phyloP scores from a whole-genome alignment of 768 basidiomycete genomes.

The Coprinopsis sp. region DNA sequence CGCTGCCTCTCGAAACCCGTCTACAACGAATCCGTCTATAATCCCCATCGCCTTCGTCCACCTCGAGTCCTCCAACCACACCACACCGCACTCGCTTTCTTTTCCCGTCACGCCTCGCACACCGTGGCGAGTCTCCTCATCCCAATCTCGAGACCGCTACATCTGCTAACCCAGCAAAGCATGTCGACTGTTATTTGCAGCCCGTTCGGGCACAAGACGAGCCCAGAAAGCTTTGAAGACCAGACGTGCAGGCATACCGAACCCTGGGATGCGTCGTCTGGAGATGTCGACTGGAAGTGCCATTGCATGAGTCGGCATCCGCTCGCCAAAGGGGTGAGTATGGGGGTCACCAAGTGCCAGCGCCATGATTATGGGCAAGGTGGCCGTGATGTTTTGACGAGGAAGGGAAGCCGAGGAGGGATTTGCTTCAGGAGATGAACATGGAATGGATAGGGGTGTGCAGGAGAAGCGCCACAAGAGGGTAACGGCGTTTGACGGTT shows the following conservation, averaged over 20 bases:
- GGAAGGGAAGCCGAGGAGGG: background rate
- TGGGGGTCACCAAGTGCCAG: conserved; percentile 80
- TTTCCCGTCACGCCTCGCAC: conserved; percentile 78
- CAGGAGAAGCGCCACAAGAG: too few species aligned
- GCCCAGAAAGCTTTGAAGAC: conserved; percentile 92
- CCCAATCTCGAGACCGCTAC: conserved; percentile 59
- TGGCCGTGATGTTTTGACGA: conserved; percentile 10
- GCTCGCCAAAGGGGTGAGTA: conserved; percentile 83
- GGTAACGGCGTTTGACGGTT: too few species aligned
- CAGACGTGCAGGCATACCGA: conserved; percentile 76
- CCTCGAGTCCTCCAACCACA: conserved; percentile 78
- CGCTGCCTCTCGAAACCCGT: conserved; percentile 51
- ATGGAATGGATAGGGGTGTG: background rate
- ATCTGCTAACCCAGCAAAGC: conserved; percentile 68
- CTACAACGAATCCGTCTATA: conserved; percentile 57
- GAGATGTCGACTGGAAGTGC: conserved; percentile 76
- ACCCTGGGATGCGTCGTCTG: conserved; percentile 83
- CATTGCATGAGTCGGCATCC: conserved; percentile 71
- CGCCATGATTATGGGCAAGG: conserved; percentile 43
- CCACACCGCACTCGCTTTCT: conserved; percentile 63
- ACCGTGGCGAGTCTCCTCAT: conserved; percentile 83
- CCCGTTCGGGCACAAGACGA: conserved; percentile 91
- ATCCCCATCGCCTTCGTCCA: conserved; percentile 76
- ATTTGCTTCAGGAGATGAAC: background rate
- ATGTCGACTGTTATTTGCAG: conserved; percentile 83